These are phyloP conservation scores for Aristolochia californica DNA, from an alignment of 164 flowering plant genomes.

Conservation along the genomic window DNA sequence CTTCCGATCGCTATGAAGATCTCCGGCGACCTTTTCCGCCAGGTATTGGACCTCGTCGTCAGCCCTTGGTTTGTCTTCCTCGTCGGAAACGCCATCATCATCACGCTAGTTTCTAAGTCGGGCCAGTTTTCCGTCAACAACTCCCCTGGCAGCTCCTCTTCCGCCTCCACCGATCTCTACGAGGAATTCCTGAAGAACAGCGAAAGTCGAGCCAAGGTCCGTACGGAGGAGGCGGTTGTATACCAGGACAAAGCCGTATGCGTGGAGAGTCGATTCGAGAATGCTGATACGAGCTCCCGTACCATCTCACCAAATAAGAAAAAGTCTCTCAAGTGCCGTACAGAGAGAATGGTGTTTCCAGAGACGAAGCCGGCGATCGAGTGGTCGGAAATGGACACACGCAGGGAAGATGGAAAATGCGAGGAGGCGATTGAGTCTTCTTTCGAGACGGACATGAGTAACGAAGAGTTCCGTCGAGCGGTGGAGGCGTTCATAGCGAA, in stretches of 20 bases:
- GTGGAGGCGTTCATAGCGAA: slow-evolving; percentile 31
- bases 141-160: neutral
- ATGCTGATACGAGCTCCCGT: neutral
- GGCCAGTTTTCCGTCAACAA: slow-evolving; percentile 22
- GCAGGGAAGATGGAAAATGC: neutral
- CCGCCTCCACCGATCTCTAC: slow-evolving; percentile 18
- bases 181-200: slow-evolving; percentile 34
- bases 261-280: slow-evolving; percentile 2
- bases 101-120: slow-evolving; percentile 38
- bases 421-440: too few relatives aligned
- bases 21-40: slow-evolving; percentile 30
- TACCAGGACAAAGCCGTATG: slow-evolving; percentile 18
- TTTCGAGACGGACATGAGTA: slow-evolving; percentile 23
- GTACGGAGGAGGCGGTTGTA: slow-evolving; percentile 9
- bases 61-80: slow-evolving; percentile 52
- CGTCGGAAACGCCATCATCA: slow-evolving; percentile 45
- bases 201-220: slow-evolving; percentile 4
- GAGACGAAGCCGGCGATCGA: slow-evolving; percentile 16
- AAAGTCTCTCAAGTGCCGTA: slow-evolving; percentile 24
- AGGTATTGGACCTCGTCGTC: slow-evolving; percentile 14
- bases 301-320: slow-evolving; percentile 3
- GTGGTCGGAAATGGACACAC: slow-evolving; percentile 44
- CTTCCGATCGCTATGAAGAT: slow-evolving; percentile 28
- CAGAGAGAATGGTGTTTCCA: slow-evolving; percentile 19
- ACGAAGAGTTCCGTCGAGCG: slow-evolving; percentile 29